A percentile compares a stretch with the other conserved stretches of the same genome.
phyloP scores from a whole-genome alignment of 129 eudicot species.

The Calendula officinalis region DNA sequence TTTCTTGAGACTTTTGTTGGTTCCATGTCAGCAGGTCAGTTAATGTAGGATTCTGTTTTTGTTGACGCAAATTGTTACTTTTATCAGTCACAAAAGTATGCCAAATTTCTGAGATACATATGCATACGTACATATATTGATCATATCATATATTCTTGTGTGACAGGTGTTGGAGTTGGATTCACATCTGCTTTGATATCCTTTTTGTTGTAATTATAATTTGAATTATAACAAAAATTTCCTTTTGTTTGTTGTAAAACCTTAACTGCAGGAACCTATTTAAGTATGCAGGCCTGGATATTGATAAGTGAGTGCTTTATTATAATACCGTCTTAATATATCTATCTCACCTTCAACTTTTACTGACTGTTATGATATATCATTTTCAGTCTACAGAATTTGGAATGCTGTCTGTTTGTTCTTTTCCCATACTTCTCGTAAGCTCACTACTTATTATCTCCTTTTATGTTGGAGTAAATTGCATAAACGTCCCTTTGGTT shows the following conservation, averaged over 20 bases:
- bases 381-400: constrained; percentile 85
- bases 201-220: constrained; percentile 40
- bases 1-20: constrained; percentile 98
- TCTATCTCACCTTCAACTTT: constrained; percentile 4
- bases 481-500: too few species aligned
- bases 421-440: constrained; percentile 99
- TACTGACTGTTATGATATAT: constrained; percentile 19
- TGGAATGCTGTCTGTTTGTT: constrained; percentile 98
- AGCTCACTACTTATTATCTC: constrained; percentile 34
- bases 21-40: constrained; percentile 95
- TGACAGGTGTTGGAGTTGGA: constrained; percentile 98
- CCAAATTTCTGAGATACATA: not conserved
- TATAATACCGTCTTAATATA: not conserved
- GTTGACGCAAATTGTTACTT: constrained; percentile 1
- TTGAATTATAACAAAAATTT: constrained; percentile 11
- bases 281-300: constrained; percentile 97
- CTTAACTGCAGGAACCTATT: constrained; percentile 90
- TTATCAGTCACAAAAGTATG: constrained; percentile 8
- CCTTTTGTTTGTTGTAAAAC: constrained; percentile 35
- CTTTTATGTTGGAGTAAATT: not conserved
- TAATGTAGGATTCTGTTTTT: constrained; percentile 1
- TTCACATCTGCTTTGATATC: constrained; percentile 97
- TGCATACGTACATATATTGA: too few species aligned
- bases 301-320: constrained; percentile 77
- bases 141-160: constrained; percentile 4